phyloP scores from a whole-genome alignment of 2,329 filamentous ascomycete species.

The Sordariomycetes sp. region DNA sequence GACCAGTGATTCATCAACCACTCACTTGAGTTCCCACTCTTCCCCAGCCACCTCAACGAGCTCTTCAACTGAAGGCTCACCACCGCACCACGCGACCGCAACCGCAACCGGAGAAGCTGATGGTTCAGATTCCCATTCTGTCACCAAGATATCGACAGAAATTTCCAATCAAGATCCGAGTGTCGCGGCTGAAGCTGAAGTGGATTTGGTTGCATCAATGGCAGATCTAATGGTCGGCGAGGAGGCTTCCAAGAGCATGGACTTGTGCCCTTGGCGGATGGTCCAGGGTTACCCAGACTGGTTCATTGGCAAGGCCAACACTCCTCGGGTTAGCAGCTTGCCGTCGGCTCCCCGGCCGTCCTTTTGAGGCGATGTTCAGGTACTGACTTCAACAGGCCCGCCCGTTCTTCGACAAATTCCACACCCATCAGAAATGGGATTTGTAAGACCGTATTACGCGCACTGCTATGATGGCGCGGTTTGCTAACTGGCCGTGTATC shows the following conservation, averaged over 20 bases:
- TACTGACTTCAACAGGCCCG: conserved; percentile 18
- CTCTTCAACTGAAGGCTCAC: neutral
- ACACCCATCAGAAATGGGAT: conserved; percentile 53
- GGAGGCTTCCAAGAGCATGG: conserved; percentile 10
- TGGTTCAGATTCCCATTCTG: neutral
- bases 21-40: neutral
- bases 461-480: neutral
- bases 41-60: neutral
- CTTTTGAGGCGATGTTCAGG: neutral
- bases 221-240: neutral
- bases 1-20: neutral
- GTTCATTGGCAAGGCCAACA: conserved; percentile 45
- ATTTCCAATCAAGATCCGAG: neutral
- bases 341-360: neutral
- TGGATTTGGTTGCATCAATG: neutral
- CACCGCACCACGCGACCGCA: neutral
- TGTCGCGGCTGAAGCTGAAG: neutral
- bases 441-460: conserved; percentile 46
- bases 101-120: neutral
- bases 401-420: conserved; percentile 38
- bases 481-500: neutral
- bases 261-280: conserved; percentile 40
- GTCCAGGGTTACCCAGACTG: conserved; percentile 47
- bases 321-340: conserved; percentile 25
- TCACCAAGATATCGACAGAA: neutral